Percentiles rank a stretch among this genome's conserved stretches.
Evolutionary conservation across 345 rosid genomes (phyloP).

Genomic region (Chamaenerion angustifolium): DNA sequence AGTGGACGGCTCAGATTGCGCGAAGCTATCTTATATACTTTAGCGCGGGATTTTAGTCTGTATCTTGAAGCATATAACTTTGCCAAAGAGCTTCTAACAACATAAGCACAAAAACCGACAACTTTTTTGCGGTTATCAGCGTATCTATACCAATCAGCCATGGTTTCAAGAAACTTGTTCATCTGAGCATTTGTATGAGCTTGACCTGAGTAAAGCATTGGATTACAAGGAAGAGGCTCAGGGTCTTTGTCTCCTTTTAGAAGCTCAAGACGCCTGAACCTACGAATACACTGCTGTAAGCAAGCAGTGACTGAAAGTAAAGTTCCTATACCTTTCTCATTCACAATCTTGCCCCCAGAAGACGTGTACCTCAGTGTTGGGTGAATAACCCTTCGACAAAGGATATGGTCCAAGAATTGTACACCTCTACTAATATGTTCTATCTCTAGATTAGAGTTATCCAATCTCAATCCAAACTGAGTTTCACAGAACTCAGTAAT

Average conservation of each 20-base stretch:
- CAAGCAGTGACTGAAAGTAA: slow-evolving; percentile 89
- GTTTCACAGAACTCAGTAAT: slow-evolving; percentile 60
- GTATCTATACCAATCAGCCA: slow-evolving; percentile 95
- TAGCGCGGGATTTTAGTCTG: slow-evolving; percentile 89
- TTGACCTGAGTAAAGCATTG: slow-evolving; percentile 94
- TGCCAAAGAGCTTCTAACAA: slow-evolving; percentile 87
- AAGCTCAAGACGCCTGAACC: slow-evolving; percentile 60
- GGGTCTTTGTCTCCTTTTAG: slow-evolving; percentile 96
- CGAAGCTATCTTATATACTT: slow-evolving; percentile 72
- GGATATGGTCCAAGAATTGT: slow-evolving; percentile 84
- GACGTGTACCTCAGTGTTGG: slow-evolving; percentile 81
- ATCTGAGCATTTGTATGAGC: slow-evolving; percentile 91
- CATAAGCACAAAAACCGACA: slow-evolving; percentile 92
- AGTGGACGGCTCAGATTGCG: slow-evolving; percentile 77
- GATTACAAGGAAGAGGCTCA: slow-evolving; percentile 85
- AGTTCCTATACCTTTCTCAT: slow-evolving; percentile 82
- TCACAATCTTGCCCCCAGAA: slow-evolving; percentile 71
- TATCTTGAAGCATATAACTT: slow-evolving; percentile 94
- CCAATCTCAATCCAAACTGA: slow-evolving; percentile 46
- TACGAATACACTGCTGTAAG: slow-evolving; percentile 71
- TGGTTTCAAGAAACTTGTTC: slow-evolving; percentile 94
- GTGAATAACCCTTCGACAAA: slow-evolving; percentile 63
- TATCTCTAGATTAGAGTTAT: slow-evolving; percentile 64
- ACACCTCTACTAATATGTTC: slow-evolving; percentile 79
- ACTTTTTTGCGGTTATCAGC: slow-evolving; percentile 91